These are phyloP conservation scores for Fusarium brevicatenulatum DNA, from an alignment of 2,329 filamentous ascomycete species.

Conservation along the genomic window DNA sequence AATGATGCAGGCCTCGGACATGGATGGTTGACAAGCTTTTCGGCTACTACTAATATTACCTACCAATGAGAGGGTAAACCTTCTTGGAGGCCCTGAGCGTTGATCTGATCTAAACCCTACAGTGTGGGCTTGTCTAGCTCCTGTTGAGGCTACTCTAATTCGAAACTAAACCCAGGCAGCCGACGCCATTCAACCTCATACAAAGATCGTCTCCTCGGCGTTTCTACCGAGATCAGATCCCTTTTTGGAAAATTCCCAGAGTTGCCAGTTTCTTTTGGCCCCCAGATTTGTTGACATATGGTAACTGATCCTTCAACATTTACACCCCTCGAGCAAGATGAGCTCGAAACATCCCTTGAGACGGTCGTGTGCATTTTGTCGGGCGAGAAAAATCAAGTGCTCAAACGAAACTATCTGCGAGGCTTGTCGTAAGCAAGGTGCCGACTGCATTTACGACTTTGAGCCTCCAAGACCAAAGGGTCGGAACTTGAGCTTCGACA, in stretches of 20 bases:
- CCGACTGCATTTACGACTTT: constrained; percentile 53
- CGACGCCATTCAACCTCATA: constrained; percentile 26
- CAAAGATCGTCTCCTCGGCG: constrained; percentile 15
- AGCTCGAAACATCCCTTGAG: constrained; percentile 48
- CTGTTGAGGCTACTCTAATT: constrained; percentile 31
- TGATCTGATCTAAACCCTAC: constrained; percentile 28
- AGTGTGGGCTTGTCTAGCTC: constrained; percentile 33
- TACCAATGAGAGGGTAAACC: constrained; percentile 22
- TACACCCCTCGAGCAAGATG: constrained; percentile 35
- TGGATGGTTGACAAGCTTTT: constrained; percentile 27
- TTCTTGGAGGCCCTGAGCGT: constrained; percentile 2
- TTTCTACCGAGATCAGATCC: constrained; percentile 3
- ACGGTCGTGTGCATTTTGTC: constrained; percentile 51
- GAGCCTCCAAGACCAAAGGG: constrained; percentile 47
- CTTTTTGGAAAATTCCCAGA: neutral
- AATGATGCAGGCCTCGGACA: constrained; percentile 32
- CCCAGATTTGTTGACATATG: constrained; percentile 12
- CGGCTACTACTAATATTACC: constrained; percentile 34
- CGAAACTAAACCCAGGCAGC: constrained; percentile 26
- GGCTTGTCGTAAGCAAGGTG: constrained; percentile 50
- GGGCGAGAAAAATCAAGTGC: constrained; percentile 53
- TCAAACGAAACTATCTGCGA: constrained; percentile 53
- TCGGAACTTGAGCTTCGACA: constrained; percentile 44
- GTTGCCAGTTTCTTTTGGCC: neutral
- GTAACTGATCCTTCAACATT: neutral